A percentile compares a stretch with the other conserved stretches of the same genome.
These are phyloP conservation scores for Homolaphlyctis polyrhiza DNA, from an alignment of 371 early-diverging fungal genomes.

Conservation along the genomic window DNA sequence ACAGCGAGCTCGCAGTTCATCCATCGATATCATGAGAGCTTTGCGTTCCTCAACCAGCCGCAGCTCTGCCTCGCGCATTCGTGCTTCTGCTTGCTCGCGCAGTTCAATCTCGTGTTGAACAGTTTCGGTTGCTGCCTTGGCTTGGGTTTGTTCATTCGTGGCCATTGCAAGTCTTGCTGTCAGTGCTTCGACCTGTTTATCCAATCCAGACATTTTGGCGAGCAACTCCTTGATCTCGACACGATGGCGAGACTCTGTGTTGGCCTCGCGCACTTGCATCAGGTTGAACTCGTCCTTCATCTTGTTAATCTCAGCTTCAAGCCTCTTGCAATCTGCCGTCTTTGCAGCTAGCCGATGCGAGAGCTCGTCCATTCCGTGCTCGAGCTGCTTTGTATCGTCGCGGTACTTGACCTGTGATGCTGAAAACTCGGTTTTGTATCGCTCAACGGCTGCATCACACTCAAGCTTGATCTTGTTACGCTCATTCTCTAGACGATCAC, in stretches of 20 bases:
- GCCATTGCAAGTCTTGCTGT: no score
- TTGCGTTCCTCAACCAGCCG: neutral
- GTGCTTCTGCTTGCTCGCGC: neutral
- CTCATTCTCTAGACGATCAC: neutral
- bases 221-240: neutral
- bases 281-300: neutral
- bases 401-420: neutral
- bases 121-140: neutral
- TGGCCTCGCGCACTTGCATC: neutral
- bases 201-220: no score
- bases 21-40: neutral
- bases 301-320: neutral
- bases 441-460: slow-evolving; percentile 4
- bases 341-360: neutral
- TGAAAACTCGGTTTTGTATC: neutral
- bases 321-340: neutral
- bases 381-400: neutral
- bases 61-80: neutral
- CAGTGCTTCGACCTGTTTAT: no score
- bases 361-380: neutral
- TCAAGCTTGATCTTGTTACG: slow-evolving; percentile 2
- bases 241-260: neutral
- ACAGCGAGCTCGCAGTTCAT: neutral
- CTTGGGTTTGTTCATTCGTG: no score
- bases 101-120: neutral